Evolutionary conservation across 306 rosid species (phyloP).

Genomic region (Mimosa bimucronata): DNA sequence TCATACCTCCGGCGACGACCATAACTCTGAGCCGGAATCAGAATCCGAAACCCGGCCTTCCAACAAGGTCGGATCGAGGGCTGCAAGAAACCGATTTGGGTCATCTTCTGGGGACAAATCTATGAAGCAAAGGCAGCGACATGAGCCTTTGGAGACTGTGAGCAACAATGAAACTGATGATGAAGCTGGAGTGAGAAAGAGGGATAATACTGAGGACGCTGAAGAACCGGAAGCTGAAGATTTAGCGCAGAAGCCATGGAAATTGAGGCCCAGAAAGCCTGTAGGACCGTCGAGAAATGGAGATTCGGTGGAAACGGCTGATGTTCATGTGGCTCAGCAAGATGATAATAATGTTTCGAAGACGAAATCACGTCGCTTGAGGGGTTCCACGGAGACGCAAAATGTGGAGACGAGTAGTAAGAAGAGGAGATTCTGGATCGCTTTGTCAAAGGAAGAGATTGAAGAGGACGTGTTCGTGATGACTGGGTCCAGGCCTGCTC

Average conservation of each 20-base stretch:
- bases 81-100: constrained; percentile 49
- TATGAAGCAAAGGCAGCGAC: constrained; percentile 17
- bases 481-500: constrained; percentile 88
- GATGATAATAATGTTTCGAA: constrained; percentile 52
- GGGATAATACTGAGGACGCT: constrained; percentile 30
- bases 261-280: constrained; percentile 84
- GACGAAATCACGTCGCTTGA: constrained; percentile 75
- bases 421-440: constrained; percentile 95
- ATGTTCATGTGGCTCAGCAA: constrained; percentile 31
- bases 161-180: constrained; percentile 43
- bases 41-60: constrained; percentile 24
- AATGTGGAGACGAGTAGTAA: constrained; percentile 70
- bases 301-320: constrained; percentile 51
- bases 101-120: constrained; percentile 39
- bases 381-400: constrained; percentile 60
- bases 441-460: constrained; percentile 88
- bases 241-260: constrained; percentile 58
- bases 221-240: constrained; percentile 39
- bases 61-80: constrained; percentile 62
- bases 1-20: constrained; percentile 44
- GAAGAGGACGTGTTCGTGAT: constrained; percentile 87
- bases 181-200: constrained; percentile 39
- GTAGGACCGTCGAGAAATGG: too few relatives aligned
- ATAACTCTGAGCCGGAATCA: constrained; percentile 39
- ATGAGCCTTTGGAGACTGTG: constrained; percentile 28